Base-by-base conservation (phyloP, 73 alveolate genomes). In the Diophrys appendiculata region DNA sequence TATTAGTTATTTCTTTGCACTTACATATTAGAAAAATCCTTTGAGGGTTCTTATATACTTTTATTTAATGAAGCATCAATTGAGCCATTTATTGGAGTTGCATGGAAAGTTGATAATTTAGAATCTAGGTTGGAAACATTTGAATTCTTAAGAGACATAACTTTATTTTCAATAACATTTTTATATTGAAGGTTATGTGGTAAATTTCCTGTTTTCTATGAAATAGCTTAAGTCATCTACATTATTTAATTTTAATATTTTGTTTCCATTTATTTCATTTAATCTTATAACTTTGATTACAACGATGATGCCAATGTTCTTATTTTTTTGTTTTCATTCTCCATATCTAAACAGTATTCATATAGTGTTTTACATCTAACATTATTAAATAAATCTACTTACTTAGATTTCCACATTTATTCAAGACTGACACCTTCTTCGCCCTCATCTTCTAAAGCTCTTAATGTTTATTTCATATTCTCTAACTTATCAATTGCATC, bases 361-460 rank as follows among this genome's bases (percentile, higher is more conserved):
- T 71, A 82, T 2, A 82, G 80, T 71, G 74, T 82, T 52, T 82
- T 82, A 73, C 90, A 82, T 28, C 54, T 67, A 28, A 2, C n/a
- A n/a, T n/a, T n/a, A 3, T 3, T 23, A 60, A 11, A 13, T 23
- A 3, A 3, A 60, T 60, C 28, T 23, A 11, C 71, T 60, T 60
- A 60, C 70, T 80, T 80, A 18, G 54, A 73, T 34, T 82, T 82
- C 90, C 90, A 82, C 24, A 82, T 73, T 26, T 82, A 43, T 11
- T 43, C 60, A 11, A 43, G n/a, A 43, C 18, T 43, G 18, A 43
- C 84, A 26, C 68, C 64, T 1, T 69, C 33, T 30, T 72, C 72
- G 65, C 73, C 90, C 33, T 79, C 60, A 18, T 82, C 76, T 65
- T 82, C 90, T 13, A 82, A 28, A 25, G 90, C 90, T 33, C 84